Evolutionary conservation across 1,284 basidiomycete species (phyloP), one percentile per base, ranked within the genome.

Genomic region (Leccinum fallax): DNA sequence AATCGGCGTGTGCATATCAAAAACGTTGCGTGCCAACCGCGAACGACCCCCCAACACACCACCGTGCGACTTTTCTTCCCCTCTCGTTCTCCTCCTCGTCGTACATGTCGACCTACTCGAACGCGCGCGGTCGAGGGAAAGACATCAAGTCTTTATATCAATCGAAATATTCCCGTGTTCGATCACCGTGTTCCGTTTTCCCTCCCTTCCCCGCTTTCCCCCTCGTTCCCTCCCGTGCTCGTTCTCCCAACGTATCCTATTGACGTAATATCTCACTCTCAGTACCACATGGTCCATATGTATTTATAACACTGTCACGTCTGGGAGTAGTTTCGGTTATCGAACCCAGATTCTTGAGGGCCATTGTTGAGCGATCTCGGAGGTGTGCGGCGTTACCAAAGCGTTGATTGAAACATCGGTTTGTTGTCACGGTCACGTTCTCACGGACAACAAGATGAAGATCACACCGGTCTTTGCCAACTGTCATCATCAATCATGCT

Each of bases 1-100:
- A 71, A 71, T 69, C 72, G 64, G 72, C 40, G 65, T 59, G 71
- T 71, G 63, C 61, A 73, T 71, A 72, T 71, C 70, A 71, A 71
- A 71, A 74, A 71, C 72, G 70, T 57, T 69, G 71, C 55, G 38
- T 59, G 59, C 61, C 55, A 56, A 48, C 19, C 38, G 40, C 34
- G 28, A 56, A 56, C 65, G 56, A 54, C 57, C 60, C 56, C 63
- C 61, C 62, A 57, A 58, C 49, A 5, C 54, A 60, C 21, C 15
- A 57, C 67, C 71, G 71, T 72, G 71, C 7, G 72, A 74, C 36
- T 67, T 68, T 74, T 61, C 38, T 67, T 55, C 70, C 69, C 43
- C 49, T 61, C 59, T 68, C 5, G 66, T 68, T 40, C 16, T 3
- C 61, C 56, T 55, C 57, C 7, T 30, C 36, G 1, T 38, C 36